Evolutionary conservation across 1,284 basidiomycete genomes (phyloP).

Genomic region (Sanghuangporus baumii): DNA sequence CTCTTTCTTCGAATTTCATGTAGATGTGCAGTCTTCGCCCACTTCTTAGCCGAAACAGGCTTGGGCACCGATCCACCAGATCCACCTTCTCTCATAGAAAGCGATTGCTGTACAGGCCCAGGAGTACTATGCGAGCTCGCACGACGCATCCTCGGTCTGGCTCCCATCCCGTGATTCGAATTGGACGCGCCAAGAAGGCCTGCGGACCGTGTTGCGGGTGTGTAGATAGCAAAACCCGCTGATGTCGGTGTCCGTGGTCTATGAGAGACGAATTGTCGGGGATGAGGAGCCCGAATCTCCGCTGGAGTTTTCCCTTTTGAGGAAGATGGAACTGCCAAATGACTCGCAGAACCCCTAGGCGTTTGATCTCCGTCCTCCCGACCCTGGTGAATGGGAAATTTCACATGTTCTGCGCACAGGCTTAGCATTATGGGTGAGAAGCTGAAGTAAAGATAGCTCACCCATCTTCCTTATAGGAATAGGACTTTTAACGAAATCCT

Average conservation of each 20-base stretch:
- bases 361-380: constrained; percentile 3
- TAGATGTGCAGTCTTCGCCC: constrained; percentile 66
- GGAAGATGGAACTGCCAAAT: not conserved
- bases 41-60: constrained; percentile 49
- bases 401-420: not conserved
- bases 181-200: constrained; percentile 4
- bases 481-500: constrained; percentile 6
- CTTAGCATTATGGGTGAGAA: not conserved
- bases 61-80: constrained; percentile 12
- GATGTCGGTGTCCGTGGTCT: constrained; percentile 15
- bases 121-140: constrained; percentile 39
- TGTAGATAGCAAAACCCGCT: not conserved
- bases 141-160: constrained; percentile 35
- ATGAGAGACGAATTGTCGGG: constrained; percentile 13
- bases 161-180: constrained; percentile 12
- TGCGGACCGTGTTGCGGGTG: not conserved
- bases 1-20: constrained; percentile 39
- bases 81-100: constrained; percentile 21
- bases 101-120: constrained; percentile 23
- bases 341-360: not conserved
- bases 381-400: not conserved
- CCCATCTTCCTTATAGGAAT: constrained; percentile 9
- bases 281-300: constrained; percentile 9
- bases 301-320: constrained; percentile 3
- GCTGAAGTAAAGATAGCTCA: not conserved